Conservation (phyloP, 192 early-diverging fungal genomes). For the Glomus cerebriforme region DNA sequence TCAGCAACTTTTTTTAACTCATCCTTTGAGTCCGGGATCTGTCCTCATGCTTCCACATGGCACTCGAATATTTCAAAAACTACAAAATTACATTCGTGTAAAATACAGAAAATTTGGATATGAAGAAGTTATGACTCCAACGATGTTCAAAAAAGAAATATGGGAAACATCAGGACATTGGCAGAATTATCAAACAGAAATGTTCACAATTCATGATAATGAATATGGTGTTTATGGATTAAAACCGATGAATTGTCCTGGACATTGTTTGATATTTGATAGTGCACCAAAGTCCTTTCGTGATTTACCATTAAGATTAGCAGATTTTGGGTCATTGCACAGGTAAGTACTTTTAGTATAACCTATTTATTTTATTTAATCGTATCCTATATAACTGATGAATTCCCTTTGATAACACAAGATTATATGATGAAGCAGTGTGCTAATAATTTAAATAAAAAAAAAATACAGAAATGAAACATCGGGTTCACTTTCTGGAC, state of each 20-base stretch:
- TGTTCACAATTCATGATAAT: conserved; percentile 63
- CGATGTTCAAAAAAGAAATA: conserved; percentile 88
- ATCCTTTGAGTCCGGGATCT: conserved; percentile 69
- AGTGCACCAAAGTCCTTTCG: conserved; percentile 78
- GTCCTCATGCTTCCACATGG: conserved; percentile 77
- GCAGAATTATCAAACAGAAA: conserved; percentile 95
- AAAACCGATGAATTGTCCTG: conserved; percentile 99
- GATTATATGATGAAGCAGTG: not conserved
- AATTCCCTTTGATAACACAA: not conserved
- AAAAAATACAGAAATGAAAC: conserved; percentile 75
- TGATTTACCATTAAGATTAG: conserved; percentile 86
- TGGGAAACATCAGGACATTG: conserved; percentile 96
- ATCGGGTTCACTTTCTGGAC: conserved; percentile 84
- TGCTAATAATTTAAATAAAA: conserved; percentile 18
- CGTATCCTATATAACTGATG: not conserved
- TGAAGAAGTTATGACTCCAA: conserved; percentile 88
- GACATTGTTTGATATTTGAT: conserved; percentile 91
- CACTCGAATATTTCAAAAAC: conserved; percentile 77
- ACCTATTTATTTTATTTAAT: conserved; percentile 21
- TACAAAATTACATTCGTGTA: conserved; percentile 72
- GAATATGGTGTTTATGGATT: conserved; percentile 66
- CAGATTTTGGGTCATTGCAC: conserved; percentile 94
- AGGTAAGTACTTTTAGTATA: conserved; percentile 51
- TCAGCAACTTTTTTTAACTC: conserved; percentile 72
- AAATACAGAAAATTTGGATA: conserved; percentile 80